A percentile compares a stretch with the other conserved stretches of the same genome.
Conservation (phyloP, 805 yeast species). For the Candida michaelii region DNA sequence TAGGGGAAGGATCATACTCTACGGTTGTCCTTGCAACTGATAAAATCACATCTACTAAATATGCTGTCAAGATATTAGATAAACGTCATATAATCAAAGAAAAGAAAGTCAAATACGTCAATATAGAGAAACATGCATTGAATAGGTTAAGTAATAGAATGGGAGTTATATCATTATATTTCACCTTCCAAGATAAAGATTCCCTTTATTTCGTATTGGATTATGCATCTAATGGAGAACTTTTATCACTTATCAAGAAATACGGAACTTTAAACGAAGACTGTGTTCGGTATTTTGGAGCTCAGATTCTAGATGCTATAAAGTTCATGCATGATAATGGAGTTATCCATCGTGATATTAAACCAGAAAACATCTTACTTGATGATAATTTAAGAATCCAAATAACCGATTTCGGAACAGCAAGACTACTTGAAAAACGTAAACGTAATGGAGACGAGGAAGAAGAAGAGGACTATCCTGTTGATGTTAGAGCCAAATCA, state of each 20-base stretch:
- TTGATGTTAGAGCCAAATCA: constrained; percentile 69
- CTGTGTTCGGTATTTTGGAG: constrained; percentile 64
- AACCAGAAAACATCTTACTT: constrained; percentile 77
- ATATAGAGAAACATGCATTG: constrained; percentile 77
- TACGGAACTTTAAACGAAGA: constrained; percentile 72
- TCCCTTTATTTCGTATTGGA: constrained; percentile 74
- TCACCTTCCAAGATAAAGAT: constrained; percentile 77
- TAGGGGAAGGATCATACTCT: constrained; percentile 48
- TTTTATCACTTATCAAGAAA: constrained; percentile 63
- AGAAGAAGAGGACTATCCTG: constrained; percentile 55
- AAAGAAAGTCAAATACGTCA: constrained; percentile 81
- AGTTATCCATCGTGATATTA: constrained; percentile 76
- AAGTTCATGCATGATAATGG: constrained; percentile 73
- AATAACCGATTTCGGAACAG: constrained; percentile 85
- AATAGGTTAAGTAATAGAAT: constrained; percentile 61
- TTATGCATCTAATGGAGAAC: constrained; percentile 78
- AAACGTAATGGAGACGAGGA: constrained; percentile 28
- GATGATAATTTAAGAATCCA: constrained; percentile 61
- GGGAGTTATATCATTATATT: constrained; percentile 68
- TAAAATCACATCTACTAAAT: constrained; percentile 53
- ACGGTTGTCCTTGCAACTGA: constrained; percentile 48
- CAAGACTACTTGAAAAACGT: constrained; percentile 59
- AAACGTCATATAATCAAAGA: constrained; percentile 78
- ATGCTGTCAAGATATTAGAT: constrained; percentile 75
- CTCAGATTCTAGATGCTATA: constrained; percentile 73